Percentiles rank a stretch among this genome's conserved stretches.
Evolutionary conservation across 1,284 basidiomycete genomes (phyloP).

Genomic region (Limonomyces culmigenus): DNA sequence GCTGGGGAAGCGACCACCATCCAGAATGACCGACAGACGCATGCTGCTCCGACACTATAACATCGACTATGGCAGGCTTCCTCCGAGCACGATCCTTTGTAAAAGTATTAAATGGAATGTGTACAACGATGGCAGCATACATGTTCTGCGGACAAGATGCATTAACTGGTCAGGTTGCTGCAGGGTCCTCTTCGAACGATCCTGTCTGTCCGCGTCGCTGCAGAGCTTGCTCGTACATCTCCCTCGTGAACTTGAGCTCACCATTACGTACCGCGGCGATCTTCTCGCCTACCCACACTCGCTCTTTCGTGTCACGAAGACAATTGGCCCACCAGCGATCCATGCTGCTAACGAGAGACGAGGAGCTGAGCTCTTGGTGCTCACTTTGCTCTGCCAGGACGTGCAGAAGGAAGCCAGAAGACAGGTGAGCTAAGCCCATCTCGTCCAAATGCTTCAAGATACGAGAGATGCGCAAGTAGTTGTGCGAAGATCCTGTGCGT

Average conservation of each 20-base stretch:
- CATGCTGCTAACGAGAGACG: slow-evolving; percentile 39
- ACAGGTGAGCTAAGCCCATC: slow-evolving; percentile 41
- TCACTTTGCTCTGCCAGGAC: slow-evolving; percentile 57
- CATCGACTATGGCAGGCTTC: too few relatives aligned
- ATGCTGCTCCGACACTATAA: too few relatives aligned
- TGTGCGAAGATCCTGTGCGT: slow-evolving; percentile 40
- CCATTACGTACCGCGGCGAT: slow-evolving; percentile 29
- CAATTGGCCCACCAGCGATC: slow-evolving; percentile 68
- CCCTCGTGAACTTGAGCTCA: slow-evolving; percentile 32
- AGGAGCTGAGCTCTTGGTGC: slow-evolving; percentile 28
- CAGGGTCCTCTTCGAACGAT: too few relatives aligned
- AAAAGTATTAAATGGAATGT: too few relatives aligned
- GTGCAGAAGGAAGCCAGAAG: slow-evolving; percentile 51
- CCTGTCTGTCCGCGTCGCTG: slow-evolving; percentile 19
- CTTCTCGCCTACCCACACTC: slow-evolving; percentile 31
- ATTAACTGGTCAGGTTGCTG: too few relatives aligned
- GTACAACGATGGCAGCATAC: too few relatives aligned
- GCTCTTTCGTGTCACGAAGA: slow-evolving; percentile 39
- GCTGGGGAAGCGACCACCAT: too few relatives aligned
- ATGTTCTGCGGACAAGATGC: background rate
- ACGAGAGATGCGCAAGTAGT: slow-evolving; percentile 62
- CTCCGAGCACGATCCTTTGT: too few relatives aligned
- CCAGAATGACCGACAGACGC: too few relatives aligned
- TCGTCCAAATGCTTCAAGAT: slow-evolving; percentile 65
- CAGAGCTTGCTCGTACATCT: slow-evolving; percentile 33